Evolutionary conservation across 257 asterid genomes (phyloP).

Genomic region (Solanum virginianum): DNA sequence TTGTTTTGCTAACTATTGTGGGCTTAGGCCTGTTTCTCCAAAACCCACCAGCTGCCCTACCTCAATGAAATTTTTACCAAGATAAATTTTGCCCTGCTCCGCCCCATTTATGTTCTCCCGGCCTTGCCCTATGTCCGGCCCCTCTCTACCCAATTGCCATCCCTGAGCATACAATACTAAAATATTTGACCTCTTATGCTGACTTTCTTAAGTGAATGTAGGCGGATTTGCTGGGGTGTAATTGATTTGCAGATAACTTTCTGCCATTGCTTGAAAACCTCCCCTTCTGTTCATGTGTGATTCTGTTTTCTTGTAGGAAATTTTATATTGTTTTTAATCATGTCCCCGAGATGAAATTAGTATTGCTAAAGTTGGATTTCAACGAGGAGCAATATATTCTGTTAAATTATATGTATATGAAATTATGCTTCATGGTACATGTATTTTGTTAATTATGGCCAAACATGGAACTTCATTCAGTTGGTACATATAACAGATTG

Average conservation of each 20-base stretch:
- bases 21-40: neutral
- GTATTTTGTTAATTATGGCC: neutral
- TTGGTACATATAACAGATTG: conserved; percentile 41
- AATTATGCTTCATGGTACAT: neutral
- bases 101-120: neutral
- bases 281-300: neutral
- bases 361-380: neutral
- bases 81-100: neutral
- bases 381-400: neutral
- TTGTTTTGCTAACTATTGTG: neutral
- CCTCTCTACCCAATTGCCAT: neutral
- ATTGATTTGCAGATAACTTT: neutral
- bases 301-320: neutral
- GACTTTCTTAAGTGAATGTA: neutral
- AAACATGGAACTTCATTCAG: neutral
- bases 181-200: neutral
- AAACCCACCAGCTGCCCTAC: neutral
- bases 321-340: neutral
- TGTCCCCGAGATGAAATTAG: neutral
- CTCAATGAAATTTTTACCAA: neutral
- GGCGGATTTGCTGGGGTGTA: neutral
- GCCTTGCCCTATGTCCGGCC: neutral
- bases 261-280: neutral
- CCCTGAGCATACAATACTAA: neutral
- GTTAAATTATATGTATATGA: neutral